Percentiles rank a stretch among this genome's conserved stretches.
Conservation (phyloP, 2,329 filamentous ascomycete species). For the Pseudogymnoascus sp. region DNA sequence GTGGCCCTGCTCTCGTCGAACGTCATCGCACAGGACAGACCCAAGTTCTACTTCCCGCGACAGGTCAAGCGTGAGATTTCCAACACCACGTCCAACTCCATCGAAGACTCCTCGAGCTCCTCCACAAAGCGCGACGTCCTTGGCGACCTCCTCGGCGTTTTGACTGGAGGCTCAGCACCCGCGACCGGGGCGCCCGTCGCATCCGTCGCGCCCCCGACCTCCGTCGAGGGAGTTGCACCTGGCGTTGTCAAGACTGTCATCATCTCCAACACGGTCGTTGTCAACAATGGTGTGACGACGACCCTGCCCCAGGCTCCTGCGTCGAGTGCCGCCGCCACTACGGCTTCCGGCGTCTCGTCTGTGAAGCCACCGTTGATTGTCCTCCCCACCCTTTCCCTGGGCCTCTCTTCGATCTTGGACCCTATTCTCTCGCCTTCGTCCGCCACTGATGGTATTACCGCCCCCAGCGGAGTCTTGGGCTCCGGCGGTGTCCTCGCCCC, state of each 20-base stretch:
- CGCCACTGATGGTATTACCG: constrained; percentile 10
- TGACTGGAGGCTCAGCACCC: constrained; percentile 17
- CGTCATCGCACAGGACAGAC: constrained; percentile 38
- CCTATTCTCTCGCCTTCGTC: constrained; percentile 3
- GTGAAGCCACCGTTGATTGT: background rate
- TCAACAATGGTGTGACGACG: background rate
- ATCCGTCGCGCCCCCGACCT: background rate
- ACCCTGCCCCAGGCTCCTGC: background rate
- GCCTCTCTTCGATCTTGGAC: background rate
- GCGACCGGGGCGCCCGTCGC: constrained; percentile 15
- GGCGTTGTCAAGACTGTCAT: constrained; percentile 6
- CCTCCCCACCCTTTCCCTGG: background rate
- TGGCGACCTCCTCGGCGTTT: background rate
- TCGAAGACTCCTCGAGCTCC: constrained; percentile 7
- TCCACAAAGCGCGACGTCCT: background rate
- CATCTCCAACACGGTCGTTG: constrained; percentile 8
- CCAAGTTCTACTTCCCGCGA: constrained; percentile 49
- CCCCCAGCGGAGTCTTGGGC: constrained; percentile 5
- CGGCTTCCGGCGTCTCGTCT: background rate
- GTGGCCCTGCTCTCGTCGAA: constrained; percentile 39
- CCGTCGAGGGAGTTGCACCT: background rate
- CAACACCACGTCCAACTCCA: constrained; percentile 31
- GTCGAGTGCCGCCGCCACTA: background rate
- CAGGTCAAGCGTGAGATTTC: constrained; percentile 44
- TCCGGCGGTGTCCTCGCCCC: constrained; percentile 1